Conservation (phyloP, 2,329 filamentous ascomycete genomes). For the Kalmusia sp. region DNA sequence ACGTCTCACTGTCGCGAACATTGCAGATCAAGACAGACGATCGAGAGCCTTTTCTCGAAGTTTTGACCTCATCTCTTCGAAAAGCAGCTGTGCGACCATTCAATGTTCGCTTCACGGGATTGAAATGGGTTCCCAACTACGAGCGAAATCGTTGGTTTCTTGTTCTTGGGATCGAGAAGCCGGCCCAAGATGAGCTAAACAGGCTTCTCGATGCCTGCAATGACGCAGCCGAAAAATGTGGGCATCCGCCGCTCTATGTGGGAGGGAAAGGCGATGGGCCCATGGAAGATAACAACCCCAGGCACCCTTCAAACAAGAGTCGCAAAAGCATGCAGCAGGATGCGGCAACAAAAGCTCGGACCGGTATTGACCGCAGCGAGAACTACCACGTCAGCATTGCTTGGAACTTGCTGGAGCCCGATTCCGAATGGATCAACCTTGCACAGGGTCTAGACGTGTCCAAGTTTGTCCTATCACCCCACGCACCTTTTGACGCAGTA, state of each 20-base stretch:
- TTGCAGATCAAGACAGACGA: constrained; percentile 76
- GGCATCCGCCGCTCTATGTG: constrained; percentile 75
- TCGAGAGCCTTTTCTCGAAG: constrained; percentile 71
- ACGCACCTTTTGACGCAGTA: constrained; percentile 47
- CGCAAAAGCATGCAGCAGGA: constrained; percentile 18
- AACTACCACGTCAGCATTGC: constrained; percentile 90
- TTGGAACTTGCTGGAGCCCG: constrained; percentile 64
- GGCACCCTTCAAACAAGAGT: constrained; percentile 17
- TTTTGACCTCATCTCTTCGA: constrained; percentile 55
- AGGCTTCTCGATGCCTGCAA: constrained; percentile 73
- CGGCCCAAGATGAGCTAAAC: constrained; percentile 46
- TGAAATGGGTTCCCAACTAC: constrained; percentile 72
- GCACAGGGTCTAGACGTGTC: constrained; percentile 31
- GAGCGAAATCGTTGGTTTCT: constrained; percentile 81
- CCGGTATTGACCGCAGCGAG: constrained; percentile 52
- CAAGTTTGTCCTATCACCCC: constrained; percentile 25
- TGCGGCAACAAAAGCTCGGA: not conserved
- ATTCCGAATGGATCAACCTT: constrained; percentile 30
- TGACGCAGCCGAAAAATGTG: constrained; percentile 62
- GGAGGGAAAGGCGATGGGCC: constrained; percentile 39
- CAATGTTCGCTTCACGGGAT: constrained; percentile 50
- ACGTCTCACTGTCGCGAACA: constrained; percentile 88
- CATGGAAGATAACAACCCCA: constrained; percentile 24
- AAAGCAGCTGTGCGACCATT: constrained; percentile 60
- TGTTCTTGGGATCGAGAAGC: constrained; percentile 67